Evolutionary conservation across 2,329 filamentous ascomycete genomes (phyloP), one percentile per base, ranked within the genome.

Genomic region (Penicillium sp.): DNA sequence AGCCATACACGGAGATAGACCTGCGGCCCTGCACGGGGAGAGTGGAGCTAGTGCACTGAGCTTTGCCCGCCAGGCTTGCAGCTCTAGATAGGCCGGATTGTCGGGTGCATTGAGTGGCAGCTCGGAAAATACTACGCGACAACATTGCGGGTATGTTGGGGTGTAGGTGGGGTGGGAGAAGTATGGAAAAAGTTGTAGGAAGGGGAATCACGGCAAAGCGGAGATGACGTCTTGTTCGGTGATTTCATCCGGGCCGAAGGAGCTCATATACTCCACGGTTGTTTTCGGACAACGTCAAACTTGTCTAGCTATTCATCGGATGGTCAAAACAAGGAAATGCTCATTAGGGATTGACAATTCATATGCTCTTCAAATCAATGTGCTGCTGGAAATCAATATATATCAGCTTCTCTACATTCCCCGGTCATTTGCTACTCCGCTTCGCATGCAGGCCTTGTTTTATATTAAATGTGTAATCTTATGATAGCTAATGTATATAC

Each of bases 1-100:
- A 81, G 48, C 79, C 79, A 53, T 81, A 81, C 23, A 76, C 75
- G 37, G 79, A 78, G 49, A 81, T 74, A 57, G 67, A 70, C 54
- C 78, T 71, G 55, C 70, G 69, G 50, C 61, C 63, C 25, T 64
- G 61, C 13, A 68, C 14, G 45, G 55, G 55, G 54, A 52, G 52
- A 46, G 57, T 50, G 49, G 54, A 56, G 35, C 57, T 57, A 39
- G 56, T 49, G 33, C 54, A 58, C 51, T 54, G 59, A 56, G 57
- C 53, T 60, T 56, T 59, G 49, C 54, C 35, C 16, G 58, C 25
- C 33, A 58, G n/a, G 37, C 43, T 29, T 37, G 49, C 48, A 57
- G 57, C 53, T 44, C 59, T 58, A 42, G 59, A 45, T 55, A 56
- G 29, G 25, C 52, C 53, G 37, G 53, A 60, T 57, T 45, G 52